A percentile compares a stretch with the other conserved stretches of the same genome.
phyloP scores from a whole-genome alignment of 2,329 filamentous ascomycete genomes.

The Hymenoscyphus infarciens region DNA sequence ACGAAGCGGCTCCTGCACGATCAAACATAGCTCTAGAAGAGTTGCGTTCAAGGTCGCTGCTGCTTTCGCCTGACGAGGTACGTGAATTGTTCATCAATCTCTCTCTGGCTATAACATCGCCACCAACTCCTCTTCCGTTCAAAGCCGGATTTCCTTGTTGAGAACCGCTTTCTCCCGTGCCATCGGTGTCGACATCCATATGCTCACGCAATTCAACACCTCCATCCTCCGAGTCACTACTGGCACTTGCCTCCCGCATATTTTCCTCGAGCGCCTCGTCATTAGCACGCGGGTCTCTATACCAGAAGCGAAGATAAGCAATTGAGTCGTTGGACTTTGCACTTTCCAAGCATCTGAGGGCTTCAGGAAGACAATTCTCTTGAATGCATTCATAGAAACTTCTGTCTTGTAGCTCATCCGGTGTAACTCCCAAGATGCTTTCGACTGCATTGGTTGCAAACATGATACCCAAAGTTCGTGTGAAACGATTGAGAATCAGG shows the following conservation, averaged over 20 bases:
- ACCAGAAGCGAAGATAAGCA: slow-evolving; percentile 83
- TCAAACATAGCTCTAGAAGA: slow-evolving; percentile 44
- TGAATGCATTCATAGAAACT: slow-evolving; percentile 88
- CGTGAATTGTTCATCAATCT: slow-evolving; percentile 23
- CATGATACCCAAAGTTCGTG: slow-evolving; percentile 77
- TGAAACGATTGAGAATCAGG: slow-evolving; percentile 82
- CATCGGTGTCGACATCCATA: slow-evolving; percentile 40
- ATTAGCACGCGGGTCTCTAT: slow-evolving; percentile 65
- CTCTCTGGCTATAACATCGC: slow-evolving; percentile 5
- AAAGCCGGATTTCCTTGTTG: not conserved
- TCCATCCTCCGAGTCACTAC: slow-evolving; percentile 43
- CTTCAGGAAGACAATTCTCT: slow-evolving; percentile 71
- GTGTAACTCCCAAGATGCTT: slow-evolving; percentile 69
- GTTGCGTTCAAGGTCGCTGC: slow-evolving; percentile 39
- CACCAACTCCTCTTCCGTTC: not conserved
- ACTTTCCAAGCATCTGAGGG: slow-evolving; percentile 74
- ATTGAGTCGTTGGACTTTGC: slow-evolving; percentile 90
- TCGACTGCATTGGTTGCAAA: slow-evolving; percentile 76
- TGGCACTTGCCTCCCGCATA: slow-evolving; percentile 39
- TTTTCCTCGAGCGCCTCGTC: slow-evolving; percentile 46
- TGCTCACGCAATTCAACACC: slow-evolving; percentile 39
- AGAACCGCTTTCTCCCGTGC: slow-evolving; percentile 10
- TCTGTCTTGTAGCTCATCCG: slow-evolving; percentile 66
- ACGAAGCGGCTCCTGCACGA: slow-evolving; percentile 27
- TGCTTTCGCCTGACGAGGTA: slow-evolving; percentile 46